A percentile compares a stretch with the other conserved stretches of the same genome.
phyloP scores from a whole-genome alignment of 352 stramenopile species.

The Phytophthora rubi region DNA sequence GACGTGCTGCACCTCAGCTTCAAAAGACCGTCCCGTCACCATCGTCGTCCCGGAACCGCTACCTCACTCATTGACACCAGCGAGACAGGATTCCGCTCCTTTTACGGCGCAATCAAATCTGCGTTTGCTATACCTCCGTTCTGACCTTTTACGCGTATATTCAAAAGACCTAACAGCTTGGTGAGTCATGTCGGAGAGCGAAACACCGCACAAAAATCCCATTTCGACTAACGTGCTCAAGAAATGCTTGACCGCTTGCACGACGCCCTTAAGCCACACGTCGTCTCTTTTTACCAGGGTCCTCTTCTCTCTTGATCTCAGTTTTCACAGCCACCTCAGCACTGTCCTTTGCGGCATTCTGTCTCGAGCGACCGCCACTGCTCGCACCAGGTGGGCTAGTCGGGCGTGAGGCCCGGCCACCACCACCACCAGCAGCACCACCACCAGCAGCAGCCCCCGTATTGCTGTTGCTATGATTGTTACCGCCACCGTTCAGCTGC shows the following conservation, averaged over 20 bases:
- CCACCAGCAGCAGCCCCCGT: constrained; percentile 17
- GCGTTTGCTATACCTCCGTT: constrained; percentile 17
- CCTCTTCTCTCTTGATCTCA: constrained; percentile 44
- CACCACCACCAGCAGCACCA: not conserved
- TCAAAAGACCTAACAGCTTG: constrained; percentile 22
- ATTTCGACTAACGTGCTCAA: constrained; percentile 15
- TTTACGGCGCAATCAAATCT: constrained; percentile 25
- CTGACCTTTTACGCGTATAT: constrained; percentile 26
- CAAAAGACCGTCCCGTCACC: constrained; percentile 61
- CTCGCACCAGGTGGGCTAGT: constrained; percentile 23
- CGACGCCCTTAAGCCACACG: constrained; percentile 47
- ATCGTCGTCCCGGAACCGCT: constrained; percentile 57
- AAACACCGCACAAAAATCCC: not conserved
- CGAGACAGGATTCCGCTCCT: not conserved
- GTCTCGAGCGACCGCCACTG: constrained; percentile 31
- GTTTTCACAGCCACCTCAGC: constrained; percentile 32
- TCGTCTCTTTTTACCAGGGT: constrained; percentile 58
- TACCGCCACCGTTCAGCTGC: constrained; percentile 53
- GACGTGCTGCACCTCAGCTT: constrained; percentile 39
- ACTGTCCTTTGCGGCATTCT: constrained; percentile 23
- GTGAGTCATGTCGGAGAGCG: not conserved
- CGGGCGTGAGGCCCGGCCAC: constrained; percentile 28
- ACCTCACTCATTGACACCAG: constrained; percentile 63
- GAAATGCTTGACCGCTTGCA: not conserved
- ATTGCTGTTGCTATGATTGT: constrained; percentile 47